phyloP scores from a whole-genome alignment of 106 monocot genomes.

The Dioscorea alata region DNA sequence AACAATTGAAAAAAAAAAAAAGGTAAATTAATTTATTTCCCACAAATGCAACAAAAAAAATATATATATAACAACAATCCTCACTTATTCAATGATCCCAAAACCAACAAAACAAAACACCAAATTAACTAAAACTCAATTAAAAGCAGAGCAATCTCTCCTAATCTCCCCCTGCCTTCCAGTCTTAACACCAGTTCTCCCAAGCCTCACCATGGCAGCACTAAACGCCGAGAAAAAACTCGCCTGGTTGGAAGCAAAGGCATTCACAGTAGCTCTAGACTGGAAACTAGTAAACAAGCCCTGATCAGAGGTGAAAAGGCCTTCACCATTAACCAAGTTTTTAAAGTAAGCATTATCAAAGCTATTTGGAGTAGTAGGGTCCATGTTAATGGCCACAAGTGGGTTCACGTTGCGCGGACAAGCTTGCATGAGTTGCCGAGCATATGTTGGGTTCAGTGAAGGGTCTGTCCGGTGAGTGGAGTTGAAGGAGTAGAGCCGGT shows the following conservation, averaged over 20 bases:
- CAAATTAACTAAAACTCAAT: constrained; percentile 8
- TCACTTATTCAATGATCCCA: too few species aligned
- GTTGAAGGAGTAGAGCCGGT: constrained; percentile 45
- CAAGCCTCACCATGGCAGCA: constrained; percentile 24
- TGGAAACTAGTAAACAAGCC: constrained; percentile 14
- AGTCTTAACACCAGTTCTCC: constrained; percentile 31
- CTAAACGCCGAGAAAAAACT: constrained; percentile 24
- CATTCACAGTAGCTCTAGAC: constrained; percentile 10
- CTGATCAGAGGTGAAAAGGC: constrained; percentile 36
- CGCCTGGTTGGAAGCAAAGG: constrained; percentile 19
- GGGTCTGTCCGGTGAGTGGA: constrained; percentile 22
- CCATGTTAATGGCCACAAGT: constrained; percentile 40
- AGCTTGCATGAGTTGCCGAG: constrained; percentile 32
- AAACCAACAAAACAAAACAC: too few species aligned
- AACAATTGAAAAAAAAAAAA: too few species aligned
- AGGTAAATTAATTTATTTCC: too few species aligned
- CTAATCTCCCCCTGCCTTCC: constrained; percentile 29
- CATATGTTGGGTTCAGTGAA: constrained; percentile 29
- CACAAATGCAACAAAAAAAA: too few species aligned
- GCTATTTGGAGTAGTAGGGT: constrained; percentile 36
- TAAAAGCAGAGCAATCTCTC: constrained; percentile 30
- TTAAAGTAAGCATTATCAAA: constrained; percentile 39
- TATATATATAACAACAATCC: too few species aligned
- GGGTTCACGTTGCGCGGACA: constrained; percentile 52
- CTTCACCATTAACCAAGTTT: constrained; percentile 21